Evolutionary conservation across 2,329 filamentous ascomycete species (phyloP).

Genomic region (Aspergillus spinulosporus): DNA sequence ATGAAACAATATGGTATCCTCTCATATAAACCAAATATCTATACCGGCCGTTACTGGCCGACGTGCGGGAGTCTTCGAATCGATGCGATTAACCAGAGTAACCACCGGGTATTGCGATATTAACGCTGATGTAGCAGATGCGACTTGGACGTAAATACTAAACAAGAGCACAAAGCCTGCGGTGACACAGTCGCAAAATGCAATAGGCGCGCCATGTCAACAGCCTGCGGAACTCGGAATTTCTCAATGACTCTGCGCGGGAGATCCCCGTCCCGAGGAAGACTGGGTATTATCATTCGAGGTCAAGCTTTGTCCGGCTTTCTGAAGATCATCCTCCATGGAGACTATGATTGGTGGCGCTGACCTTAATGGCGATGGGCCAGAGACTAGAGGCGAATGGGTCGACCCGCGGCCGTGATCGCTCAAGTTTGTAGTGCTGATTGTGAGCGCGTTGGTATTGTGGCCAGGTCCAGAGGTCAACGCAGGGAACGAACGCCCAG

Average conservation of each 20-base stretch:
- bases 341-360: slow-evolving; percentile 34
- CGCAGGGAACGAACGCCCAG: slow-evolving; percentile 34
- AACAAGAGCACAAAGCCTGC: not conserved
- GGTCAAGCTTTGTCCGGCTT: slow-evolving; percentile 25
- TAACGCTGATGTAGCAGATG: not conserved
- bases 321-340: slow-evolving; percentile 28
- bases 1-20: slow-evolving; percentile 22
- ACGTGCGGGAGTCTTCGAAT: not conserved
- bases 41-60: not conserved
- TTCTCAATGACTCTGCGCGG: slow-evolving; percentile 16
- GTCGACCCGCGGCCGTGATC: slow-evolving; percentile 27
- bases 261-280: slow-evolving; percentile 20
- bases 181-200: not conserved
- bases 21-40: slow-evolving; percentile 11
- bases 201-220: too few relatives aligned
- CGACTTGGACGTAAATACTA: not conserved
- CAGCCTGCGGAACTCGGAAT: not conserved
- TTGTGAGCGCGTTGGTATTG: slow-evolving; percentile 29
- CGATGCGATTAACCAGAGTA: not conserved
- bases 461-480: slow-evolving; percentile 33
- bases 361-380: slow-evolving; percentile 31
- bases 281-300: slow-evolving; percentile 30
- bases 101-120: not conserved
- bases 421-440: slow-evolving; percentile 33
- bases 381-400: slow-evolving; percentile 22